Percentiles rank a stretch among this genome's conserved stretches.
These are phyloP conservation scores for Leccinum olivaceopallidum DNA, from an alignment of 768 basidiomycete species.

Conservation along the genomic window DNA sequence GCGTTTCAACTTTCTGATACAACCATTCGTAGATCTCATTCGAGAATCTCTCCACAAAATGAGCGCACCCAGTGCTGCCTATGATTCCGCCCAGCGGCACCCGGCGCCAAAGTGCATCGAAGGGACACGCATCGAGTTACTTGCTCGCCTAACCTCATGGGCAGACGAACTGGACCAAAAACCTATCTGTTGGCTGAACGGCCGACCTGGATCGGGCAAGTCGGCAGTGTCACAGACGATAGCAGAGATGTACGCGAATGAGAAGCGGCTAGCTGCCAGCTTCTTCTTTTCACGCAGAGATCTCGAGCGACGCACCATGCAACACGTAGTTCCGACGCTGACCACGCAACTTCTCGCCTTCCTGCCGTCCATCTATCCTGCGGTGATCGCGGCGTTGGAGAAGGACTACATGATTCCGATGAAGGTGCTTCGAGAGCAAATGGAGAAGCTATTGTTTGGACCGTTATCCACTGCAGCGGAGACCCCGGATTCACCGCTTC, in stretches of 20 bases:
- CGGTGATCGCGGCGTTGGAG: too few species aligned
- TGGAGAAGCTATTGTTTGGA: too few species aligned
- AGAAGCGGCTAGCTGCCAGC: constrained; percentile 31
- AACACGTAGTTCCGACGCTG: constrained; percentile 19
- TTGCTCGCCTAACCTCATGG: constrained; percentile 19
- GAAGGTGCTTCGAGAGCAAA: too few species aligned
- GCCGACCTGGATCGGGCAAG: too few species aligned
- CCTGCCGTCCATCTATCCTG: too few species aligned
- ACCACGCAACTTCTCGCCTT: too few species aligned
- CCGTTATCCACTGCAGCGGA: too few species aligned
- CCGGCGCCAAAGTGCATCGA: constrained; percentile 25
- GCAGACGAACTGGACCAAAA: constrained; percentile 9
- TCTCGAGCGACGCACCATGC: constrained; percentile 22
- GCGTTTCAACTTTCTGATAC: not conserved
- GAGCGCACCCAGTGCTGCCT: constrained; percentile 20
- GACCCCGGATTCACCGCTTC: too few species aligned
- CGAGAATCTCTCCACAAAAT: constrained; percentile 12
- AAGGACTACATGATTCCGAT: too few species aligned
- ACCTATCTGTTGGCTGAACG: constrained; percentile 22
- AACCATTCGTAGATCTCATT: constrained; percentile 9
- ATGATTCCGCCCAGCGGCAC: constrained; percentile 13
- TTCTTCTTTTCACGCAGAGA: constrained; percentile 39
- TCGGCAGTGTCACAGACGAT: constrained; percentile 30
- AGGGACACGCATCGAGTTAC: constrained; percentile 23
- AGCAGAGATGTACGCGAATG: constrained; percentile 24